phyloP scores from a whole-genome alignment of 805 yeast genomes.

The Kodamaea nitidulidarum region DNA sequence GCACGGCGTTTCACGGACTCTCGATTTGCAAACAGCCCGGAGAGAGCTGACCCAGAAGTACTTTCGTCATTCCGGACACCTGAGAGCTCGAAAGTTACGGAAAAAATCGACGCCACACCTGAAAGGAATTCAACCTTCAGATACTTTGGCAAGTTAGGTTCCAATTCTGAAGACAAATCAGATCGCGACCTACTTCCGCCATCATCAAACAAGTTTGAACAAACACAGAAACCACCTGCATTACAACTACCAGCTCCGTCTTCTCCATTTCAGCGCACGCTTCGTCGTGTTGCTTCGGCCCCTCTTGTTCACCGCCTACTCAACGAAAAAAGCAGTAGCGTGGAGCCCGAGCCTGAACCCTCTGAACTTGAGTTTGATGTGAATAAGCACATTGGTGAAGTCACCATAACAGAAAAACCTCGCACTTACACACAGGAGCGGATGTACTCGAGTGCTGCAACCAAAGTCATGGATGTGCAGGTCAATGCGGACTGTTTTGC shows the following conservation, averaged over 20 bases:
- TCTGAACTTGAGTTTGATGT: constrained; percentile 38
- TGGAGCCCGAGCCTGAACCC: constrained; percentile 9
- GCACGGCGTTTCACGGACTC: no score
- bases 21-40: no score
- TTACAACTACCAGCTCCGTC: constrained; percentile 8
- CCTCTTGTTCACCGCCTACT: constrained; percentile 53
- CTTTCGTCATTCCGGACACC: no score
- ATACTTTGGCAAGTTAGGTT: not conserved
- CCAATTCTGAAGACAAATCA: not conserved
- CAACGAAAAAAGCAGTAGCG: constrained; percentile 16
- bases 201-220: constrained; percentile 9
- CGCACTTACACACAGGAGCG: constrained; percentile 45
- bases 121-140: no score
- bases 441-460: constrained; percentile 70
- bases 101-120: no score
- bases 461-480: constrained; percentile 68
- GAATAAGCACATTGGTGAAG: constrained; percentile 42
- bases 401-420: constrained; percentile 34
- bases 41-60: no score
- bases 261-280: constrained; percentile 35
- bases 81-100: no score
- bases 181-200: constrained; percentile 4
- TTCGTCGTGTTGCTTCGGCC: constrained; percentile 81
- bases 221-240: no score
- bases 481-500: constrained; percentile 88